Base-by-base conservation (phyloP, 345 rosid genomes). In the Camelina laxa region DNA sequence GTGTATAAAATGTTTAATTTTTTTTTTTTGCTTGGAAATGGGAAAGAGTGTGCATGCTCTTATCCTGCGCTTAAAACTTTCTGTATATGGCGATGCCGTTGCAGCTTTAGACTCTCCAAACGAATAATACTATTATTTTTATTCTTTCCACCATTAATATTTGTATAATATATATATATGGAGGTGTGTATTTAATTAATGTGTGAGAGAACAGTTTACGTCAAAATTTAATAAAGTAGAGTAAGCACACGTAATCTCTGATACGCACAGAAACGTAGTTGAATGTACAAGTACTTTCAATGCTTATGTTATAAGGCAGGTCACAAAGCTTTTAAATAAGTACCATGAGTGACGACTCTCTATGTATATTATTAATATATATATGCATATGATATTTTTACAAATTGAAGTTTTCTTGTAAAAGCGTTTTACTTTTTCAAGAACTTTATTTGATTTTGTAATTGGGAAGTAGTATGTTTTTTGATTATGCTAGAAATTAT, bases 81-180 rank as follows among this genome's bases (percentile, higher is more conserved):
- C 91, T 81, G 85, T 68, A 84, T 57, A 82, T 79, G 82, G 87
- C 75, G 88, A 85, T 85, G 82, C 78, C 92, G 78, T 91, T 63
- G 96, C 97, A 91, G 96, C 96, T 89, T 93, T 87, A 79, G 83
- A 82, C 87, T 80, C 83, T 75, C 65, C 63, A 19, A 53, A 33
- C 58, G 64, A 75, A 70, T 50, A 62, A 44, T 69, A 76, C 70
- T 56, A 20, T 76, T 19, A 33, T 33, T 70, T 76, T 27, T 60
- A 62, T 70, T 45, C 9, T 56, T 69, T 54, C 65, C n/a, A n/a
- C 31, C 45, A 72, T 51, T 71, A n/a, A n/a, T n/a, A n/a, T n/a
- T n/a, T n/a, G n/a, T n/a, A n/a, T 16, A 65, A 76, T 14, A 1
- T 50, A 30, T 33, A 27, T 31, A 0, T 7, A 24, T 15, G 9